phyloP scores from a whole-genome alignment of 768 basidiomycete species.

The Calvatia gigantea region DNA sequence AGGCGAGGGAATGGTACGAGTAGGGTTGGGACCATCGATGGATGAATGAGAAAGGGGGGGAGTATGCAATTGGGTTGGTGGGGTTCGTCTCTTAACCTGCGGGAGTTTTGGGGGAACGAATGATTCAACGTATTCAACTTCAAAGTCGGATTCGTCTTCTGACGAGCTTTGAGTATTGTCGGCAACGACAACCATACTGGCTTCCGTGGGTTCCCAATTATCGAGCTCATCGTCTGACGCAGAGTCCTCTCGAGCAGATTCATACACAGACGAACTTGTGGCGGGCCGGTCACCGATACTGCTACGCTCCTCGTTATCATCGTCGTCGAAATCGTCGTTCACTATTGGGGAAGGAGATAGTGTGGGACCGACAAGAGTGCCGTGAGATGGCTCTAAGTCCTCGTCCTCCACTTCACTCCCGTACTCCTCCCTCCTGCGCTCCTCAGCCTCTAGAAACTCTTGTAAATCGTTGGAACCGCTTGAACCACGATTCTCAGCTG shows the following conservation, averaged over 20 bases:
- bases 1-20: background rate
- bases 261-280: background rate
- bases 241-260: slow-evolving; percentile 6
- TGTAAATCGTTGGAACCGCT: slow-evolving; percentile 59
- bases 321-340: slow-evolving; percentile 6
- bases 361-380: slow-evolving; percentile 15
- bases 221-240: slow-evolving; percentile 45
- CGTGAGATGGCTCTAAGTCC: slow-evolving; percentile 12
- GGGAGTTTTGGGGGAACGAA: slow-evolving; percentile 1
- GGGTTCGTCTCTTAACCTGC: background rate
- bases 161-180: slow-evolving; percentile 12
- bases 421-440: slow-evolving; percentile 41
- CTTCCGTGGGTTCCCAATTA: slow-evolving; percentile 36
- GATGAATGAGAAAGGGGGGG: slow-evolving; percentile 32
- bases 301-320: slow-evolving; percentile 8
- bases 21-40: background rate
- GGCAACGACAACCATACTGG: slow-evolving; percentile 32
- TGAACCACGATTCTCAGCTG: slow-evolving; percentile 8
- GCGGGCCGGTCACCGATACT: background rate
- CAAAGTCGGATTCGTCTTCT: slow-evolving; percentile 16
- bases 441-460: slow-evolving; percentile 68
- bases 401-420: slow-evolving; percentile 45
- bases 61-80: slow-evolving; percentile 30
- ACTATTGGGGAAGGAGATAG: background rate
- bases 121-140: slow-evolving; percentile 32